Base-by-base conservation (phyloP, 75 land plant species). In the Pseudotsuga menziesii region DNA sequence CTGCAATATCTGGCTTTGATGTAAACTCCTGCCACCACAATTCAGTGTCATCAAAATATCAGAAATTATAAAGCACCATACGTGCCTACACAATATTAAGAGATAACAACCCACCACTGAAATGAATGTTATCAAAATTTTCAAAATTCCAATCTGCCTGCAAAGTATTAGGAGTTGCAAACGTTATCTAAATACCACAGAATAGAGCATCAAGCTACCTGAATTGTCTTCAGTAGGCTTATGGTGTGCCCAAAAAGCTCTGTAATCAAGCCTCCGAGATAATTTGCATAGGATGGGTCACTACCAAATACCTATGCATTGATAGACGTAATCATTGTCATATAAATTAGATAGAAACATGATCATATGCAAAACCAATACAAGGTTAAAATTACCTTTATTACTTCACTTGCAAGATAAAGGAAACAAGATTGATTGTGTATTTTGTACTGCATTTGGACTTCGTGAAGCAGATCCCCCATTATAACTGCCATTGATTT, bases 321-420 rank as follows among this genome's bases (percentile, higher is more conserved):
- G 22, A 36, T 69, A 69, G 25, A 61, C 25, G 3, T 61, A 27
- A 22, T 58, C 59, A 58, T 0, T 58, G 22, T 58, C 22, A 58
- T n/a, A 58, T 58, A 58, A 3, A 57, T 48, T 19, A 8, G n/a
- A 41, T 4, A 67, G 48, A 69, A 41, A 2, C 52, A 41, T 6
- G 69, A 35, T 16, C 5, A 29, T 13, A 16, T n/a, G 72, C 20
- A 41, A 14, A 48, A 41, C 44, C 12, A 41, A 39, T 19, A 41
- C 11, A 39, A 41, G 11, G 39, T 48, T 23, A 20, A 5, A 67
- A 52, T 60, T 26, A 97, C 99, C 98, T 97, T 97, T 23, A 97
- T 94, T 56, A 92, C 98, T 91, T 97, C 99, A 92, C 99, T 97
- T 27, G 99, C 89, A 41, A 97, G 87, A 82, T 97, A 97, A 61